Evolutionary conservation across 2,329 filamentous ascomycete genomes (phyloP).

Genomic region (Diaporthe helianthi): DNA sequence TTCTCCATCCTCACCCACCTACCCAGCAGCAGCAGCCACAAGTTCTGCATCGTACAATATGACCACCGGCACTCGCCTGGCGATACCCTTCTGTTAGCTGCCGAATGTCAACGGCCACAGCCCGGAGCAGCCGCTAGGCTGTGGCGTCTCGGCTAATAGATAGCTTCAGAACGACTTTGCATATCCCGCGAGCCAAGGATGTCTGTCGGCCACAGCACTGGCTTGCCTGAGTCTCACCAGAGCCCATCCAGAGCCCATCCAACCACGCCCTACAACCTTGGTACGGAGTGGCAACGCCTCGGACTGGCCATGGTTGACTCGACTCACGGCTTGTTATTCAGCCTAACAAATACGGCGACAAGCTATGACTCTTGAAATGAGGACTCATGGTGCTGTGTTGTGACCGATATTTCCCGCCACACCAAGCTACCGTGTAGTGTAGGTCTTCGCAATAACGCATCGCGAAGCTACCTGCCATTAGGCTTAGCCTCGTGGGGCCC

Average conservation of each 20-base stretch:
- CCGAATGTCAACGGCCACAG: not conserved
- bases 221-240: not conserved
- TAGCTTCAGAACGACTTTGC: not conserved
- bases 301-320: not conserved
- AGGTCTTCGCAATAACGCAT: not conserved
- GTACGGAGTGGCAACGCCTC: not conserved
- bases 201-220: not conserved
- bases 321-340: not conserved
- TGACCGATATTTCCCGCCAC: not conserved
- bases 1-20: not conserved
- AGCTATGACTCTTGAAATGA: not conserved
- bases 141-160: not conserved
- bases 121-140: not conserved
- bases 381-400: not conserved
- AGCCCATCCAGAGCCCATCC: no score
- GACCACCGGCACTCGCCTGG: not conserved
- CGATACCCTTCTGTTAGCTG: not conserved
- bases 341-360: not conserved
- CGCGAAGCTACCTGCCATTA: conserved; percentile 10
- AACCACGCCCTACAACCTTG: not conserved
- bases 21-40: not conserved
- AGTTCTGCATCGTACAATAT: not conserved
- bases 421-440: no score
- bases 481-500: conserved; percentile 7
- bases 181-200: no score